Evolutionary conservation across 2,329 filamentous ascomycete genomes (phyloP).

Genomic region (Neoascochyta sp.): DNA sequence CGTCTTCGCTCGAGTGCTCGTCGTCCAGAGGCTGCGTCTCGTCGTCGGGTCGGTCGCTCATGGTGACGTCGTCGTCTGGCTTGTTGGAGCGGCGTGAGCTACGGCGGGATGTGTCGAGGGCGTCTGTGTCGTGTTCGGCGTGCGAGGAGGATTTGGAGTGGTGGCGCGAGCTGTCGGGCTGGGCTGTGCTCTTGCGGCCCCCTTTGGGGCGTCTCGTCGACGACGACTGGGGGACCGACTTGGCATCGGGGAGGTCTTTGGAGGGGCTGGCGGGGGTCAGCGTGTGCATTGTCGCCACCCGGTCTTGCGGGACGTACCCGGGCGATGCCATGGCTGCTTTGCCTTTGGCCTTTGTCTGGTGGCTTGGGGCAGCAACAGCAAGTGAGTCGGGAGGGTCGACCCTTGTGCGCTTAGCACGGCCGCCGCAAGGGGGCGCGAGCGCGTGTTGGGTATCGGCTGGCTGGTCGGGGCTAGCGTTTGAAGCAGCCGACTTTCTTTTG

Average conservation of each 20-base stretch:
- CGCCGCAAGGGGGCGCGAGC: slow-evolving; percentile 31
- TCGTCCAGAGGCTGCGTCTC: slow-evolving; percentile 33
- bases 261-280: slow-evolving; percentile 51
- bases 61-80: slow-evolving; percentile 62
- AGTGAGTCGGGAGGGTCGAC: slow-evolving; percentile 54
- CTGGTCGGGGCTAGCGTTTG: slow-evolving; percentile 45
- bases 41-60: slow-evolving; percentile 64
- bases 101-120: slow-evolving; percentile 31
- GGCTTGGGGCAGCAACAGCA: slow-evolving; percentile 40
- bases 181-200: slow-evolving; percentile 63
- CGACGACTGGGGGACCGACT: slow-evolving; percentile 56
- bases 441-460: slow-evolving; percentile 40
- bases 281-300: slow-evolving; percentile 3
- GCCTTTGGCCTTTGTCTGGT: slow-evolving; percentile 57
- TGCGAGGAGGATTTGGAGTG: slow-evolving; percentile 17
- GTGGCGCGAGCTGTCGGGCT: slow-evolving; percentile 43
- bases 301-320: slow-evolving; percentile 51
- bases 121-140: slow-evolving; percentile 22
- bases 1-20: slow-evolving; percentile 49
- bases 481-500: slow-evolving; percentile 71
- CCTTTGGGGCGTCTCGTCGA: slow-evolving; percentile 72
- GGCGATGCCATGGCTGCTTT: slow-evolving; percentile 66
- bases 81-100: slow-evolving; percentile 34
- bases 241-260: slow-evolving; percentile 61
- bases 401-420: slow-evolving; percentile 55